Percentiles rank a stretch among this genome's conserved stretches.
phyloP scores from a whole-genome alignment of 306 rosid genomes.

The Vicia faba region DNA sequence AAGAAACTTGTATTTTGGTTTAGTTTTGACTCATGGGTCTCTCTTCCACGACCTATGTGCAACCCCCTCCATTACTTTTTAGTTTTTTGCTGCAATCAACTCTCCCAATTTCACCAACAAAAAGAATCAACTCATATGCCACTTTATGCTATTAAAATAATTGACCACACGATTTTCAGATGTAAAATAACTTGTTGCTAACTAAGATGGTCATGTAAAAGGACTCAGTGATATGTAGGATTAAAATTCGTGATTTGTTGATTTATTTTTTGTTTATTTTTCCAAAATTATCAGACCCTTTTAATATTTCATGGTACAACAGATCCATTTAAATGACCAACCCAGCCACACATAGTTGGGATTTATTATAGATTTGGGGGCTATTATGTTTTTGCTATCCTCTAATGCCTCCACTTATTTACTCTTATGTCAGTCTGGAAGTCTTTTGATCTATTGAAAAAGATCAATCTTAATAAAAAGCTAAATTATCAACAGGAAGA shows the following conservation, averaged over 20 bases:
- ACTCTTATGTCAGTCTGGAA: background rate
- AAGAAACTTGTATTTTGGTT: slow-evolving; percentile 4
- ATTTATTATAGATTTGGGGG: background rate
- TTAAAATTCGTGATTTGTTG: background rate
- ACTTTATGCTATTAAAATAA: background rate
- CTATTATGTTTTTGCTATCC: background rate
- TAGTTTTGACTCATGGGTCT: background rate
- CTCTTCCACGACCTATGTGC: background rate
- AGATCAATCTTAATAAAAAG: slow-evolving; percentile 31
- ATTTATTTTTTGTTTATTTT: background rate
- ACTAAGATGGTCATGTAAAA: slow-evolving; percentile 9
- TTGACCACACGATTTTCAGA: background rate
- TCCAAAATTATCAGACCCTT: background rate
- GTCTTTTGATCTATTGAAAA: slow-evolving; percentile 26
- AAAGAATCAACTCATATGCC: background rate
- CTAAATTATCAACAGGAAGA: slow-evolving; percentile 67
- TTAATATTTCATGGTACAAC: background rate
- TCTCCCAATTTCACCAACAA: background rate
- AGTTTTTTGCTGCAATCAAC: background rate
- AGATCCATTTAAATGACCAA: background rate
- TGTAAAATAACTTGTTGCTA: background rate
- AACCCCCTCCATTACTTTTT: background rate
- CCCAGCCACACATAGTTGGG: background rate
- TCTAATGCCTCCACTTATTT: background rate
- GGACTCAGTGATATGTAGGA: background rate